Percentiles rank a stretch among this genome's conserved stretches.
These are phyloP conservation scores for Astrephomene gubernaculifera DNA, from an alignment of 139 green algal genomes.

Conservation along the genomic window DNA sequence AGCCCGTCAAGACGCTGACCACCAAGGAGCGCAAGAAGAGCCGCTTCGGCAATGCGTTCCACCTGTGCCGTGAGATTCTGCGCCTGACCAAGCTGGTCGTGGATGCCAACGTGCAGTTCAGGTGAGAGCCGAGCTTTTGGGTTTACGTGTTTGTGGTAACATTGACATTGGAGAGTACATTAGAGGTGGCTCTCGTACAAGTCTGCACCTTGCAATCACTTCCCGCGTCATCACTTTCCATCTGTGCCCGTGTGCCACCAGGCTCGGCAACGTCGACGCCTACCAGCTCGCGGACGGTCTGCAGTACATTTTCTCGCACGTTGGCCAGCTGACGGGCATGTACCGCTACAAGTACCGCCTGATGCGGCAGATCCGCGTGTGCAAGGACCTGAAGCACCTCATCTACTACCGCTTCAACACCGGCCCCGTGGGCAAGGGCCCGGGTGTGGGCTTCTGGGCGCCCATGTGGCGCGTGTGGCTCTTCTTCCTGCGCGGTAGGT, in stretches of 20 bases:
- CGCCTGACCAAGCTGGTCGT: conserved; percentile 99
- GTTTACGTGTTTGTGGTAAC: background rate
- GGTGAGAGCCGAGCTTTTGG: conserved; percentile 47
- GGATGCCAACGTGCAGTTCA: conserved; percentile 97
- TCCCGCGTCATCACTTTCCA: no score
- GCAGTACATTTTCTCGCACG: conserved; percentile 99
- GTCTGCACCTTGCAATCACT: background rate
- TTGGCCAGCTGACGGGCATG: conserved; percentile 99
- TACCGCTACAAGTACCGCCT: conserved; percentile 99
- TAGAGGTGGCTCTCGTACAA: no score
- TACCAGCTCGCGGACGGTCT: conserved; percentile 99
- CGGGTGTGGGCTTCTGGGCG: conserved; percentile 99
- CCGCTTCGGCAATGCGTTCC: conserved; percentile 99
- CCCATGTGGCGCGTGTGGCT: conserved; percentile 99
- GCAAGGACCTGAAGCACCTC: conserved; percentile 99
- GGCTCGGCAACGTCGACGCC: conserved; percentile 99
- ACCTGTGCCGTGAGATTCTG: conserved; percentile 99
- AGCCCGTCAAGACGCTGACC: conserved; percentile 99
- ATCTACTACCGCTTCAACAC: conserved; percentile 99
- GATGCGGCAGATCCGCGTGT: conserved; percentile 99
- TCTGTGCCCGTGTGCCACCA: no score
- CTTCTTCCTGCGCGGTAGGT: conserved; percentile 97
- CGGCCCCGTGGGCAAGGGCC: conserved; percentile 96
- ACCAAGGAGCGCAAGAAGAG: conserved; percentile 99
- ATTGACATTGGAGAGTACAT: no score